A percentile compares a stretch with the other conserved stretches of the same genome.
phyloP scores from a whole-genome alignment of 2,329 filamentous ascomycete genomes.

The Beauveria sp. region DNA sequence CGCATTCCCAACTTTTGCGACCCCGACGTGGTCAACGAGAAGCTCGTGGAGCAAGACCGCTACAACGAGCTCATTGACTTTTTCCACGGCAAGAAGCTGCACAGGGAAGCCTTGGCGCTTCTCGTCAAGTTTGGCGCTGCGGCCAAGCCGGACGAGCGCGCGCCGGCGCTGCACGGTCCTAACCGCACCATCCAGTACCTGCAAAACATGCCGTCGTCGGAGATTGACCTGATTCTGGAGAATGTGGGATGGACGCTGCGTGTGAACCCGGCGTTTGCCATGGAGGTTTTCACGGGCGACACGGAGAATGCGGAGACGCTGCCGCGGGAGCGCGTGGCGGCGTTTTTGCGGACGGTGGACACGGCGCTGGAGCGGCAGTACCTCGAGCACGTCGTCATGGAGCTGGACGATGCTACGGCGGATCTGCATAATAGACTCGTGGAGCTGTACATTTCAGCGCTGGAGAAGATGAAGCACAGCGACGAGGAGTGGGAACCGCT shows the following conservation, averaged over 20 bases:
- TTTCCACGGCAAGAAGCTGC: slow-evolving; percentile 88
- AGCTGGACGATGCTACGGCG: slow-evolving; percentile 75
- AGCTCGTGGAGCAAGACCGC: slow-evolving; percentile 76
- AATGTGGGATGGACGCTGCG: slow-evolving; percentile 83
- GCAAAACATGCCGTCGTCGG: slow-evolving; percentile 78
- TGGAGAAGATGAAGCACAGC: slow-evolving; percentile 34
- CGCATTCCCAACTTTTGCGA: slow-evolving; percentile 97
- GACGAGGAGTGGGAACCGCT: slow-evolving; percentile 47
- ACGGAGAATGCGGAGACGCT: slow-evolving; percentile 91
- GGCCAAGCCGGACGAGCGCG: slow-evolving; percentile 40
- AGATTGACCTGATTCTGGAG: slow-evolving; percentile 85
- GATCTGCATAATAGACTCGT: slow-evolving; percentile 83
- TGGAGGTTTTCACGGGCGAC: slow-evolving; percentile 90
- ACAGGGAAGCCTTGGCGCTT: slow-evolving; percentile 76
- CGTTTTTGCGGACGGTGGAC: slow-evolving; percentile 66
- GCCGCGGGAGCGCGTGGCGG: slow-evolving; percentile 66
- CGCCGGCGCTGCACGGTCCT: slow-evolving; percentile 62
- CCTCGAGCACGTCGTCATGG: slow-evolving; percentile 81
- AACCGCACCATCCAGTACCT: slow-evolving; percentile 80
- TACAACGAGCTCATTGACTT: slow-evolving; percentile 98
- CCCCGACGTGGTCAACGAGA: slow-evolving; percentile 88
- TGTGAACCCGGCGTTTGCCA: slow-evolving; percentile 64
- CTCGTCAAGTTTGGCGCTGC: slow-evolving; percentile 71
- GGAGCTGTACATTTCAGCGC: slow-evolving; percentile 57
- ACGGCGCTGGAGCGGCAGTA: slow-evolving; percentile 68